phyloP scores from a whole-genome alignment of 1,284 basidiomycete species.

The Thecaphora frezii region DNA sequence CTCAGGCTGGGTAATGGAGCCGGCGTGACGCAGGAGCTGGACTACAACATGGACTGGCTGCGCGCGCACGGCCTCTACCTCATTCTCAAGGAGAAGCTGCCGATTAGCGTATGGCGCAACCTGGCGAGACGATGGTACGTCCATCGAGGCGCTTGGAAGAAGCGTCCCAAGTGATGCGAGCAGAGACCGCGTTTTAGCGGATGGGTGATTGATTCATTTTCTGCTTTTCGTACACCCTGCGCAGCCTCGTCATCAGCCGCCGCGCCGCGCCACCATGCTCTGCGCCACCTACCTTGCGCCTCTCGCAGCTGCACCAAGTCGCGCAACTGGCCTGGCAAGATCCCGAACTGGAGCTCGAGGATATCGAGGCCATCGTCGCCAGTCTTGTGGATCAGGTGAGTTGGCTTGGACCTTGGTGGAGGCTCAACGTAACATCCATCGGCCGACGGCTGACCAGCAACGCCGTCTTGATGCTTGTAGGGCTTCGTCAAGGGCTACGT shows the following conservation, averaged over 20 bases:
- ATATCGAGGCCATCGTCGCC: conserved; percentile 60
- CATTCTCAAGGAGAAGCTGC: conserved; percentile 59
- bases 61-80: conserved; percentile 58
- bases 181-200: too few relatives aligned
- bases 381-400: conserved; percentile 60
- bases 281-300: conserved; percentile 56
- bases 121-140: conserved; percentile 57
- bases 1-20: conserved; percentile 54
- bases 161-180: too few relatives aligned
- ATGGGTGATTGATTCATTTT: not conserved
- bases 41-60: conserved; percentile 56
- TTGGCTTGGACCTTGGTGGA: too few relatives aligned
- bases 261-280: conserved; percentile 11
- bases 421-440: too few relatives aligned
- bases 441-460: too few relatives aligned
- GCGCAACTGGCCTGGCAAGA: conserved; percentile 58
- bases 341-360: conserved; percentile 51
- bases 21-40: conserved; percentile 44
- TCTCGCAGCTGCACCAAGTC: conserved; percentile 47
- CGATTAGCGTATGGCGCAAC: conserved; percentile 61
- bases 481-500: conserved; percentile 61
- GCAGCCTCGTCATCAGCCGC: conserved; percentile 15
- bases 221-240: conserved; percentile 3
- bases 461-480: too few relatives aligned
- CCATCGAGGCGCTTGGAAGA: conserved; percentile 1